Conservation (phyloP, 306 rosid species). For the Vachellia collinsii region DNA sequence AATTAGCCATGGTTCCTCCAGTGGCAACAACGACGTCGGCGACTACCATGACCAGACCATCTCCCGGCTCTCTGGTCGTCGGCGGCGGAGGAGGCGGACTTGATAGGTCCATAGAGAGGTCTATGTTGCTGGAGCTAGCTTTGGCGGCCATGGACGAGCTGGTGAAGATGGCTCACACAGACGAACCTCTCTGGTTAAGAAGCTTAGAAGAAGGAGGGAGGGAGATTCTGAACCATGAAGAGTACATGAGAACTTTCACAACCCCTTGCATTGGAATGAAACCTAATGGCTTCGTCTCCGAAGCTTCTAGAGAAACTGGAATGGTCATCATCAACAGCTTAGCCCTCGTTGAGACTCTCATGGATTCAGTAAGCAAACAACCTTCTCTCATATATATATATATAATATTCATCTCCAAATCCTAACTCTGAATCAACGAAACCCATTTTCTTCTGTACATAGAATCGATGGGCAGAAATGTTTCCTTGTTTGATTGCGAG, state of each 20-base stretch:
- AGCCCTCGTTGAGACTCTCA: too few relatives aligned
- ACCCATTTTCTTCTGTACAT: not conserved
- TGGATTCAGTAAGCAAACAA: too few relatives aligned
- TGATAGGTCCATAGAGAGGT: slow-evolving; percentile 73
- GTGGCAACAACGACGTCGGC: not conserved
- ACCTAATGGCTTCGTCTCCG: slow-evolving; percentile 42
- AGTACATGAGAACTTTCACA: slow-evolving; percentile 61
- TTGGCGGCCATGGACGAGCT: slow-evolving; percentile 95
- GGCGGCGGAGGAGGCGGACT: slow-evolving; percentile 24
- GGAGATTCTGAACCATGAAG: slow-evolving; percentile 77
- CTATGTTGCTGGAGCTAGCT: slow-evolving; percentile 89
- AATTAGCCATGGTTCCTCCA: slow-evolving; percentile 48
- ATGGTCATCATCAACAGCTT: too few relatives aligned
- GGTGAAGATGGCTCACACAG: slow-evolving; percentile 79
- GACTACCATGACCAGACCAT: not conserved
- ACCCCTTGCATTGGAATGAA: slow-evolving; percentile 85
- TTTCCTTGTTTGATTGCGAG: slow-evolving; percentile 89
- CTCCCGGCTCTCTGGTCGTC: too few relatives aligned
- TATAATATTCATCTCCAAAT: too few relatives aligned
- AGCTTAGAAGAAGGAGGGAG: slow-evolving; percentile 71
- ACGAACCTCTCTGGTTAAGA: slow-evolving; percentile 89
- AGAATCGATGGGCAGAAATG: slow-evolving; percentile 97
- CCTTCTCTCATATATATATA: too few relatives aligned
- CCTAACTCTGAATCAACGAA: not conserved
- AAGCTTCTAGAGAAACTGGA: too few relatives aligned